Evolutionary conservation across 2,329 filamentous ascomycete genomes (phyloP).

Genomic region (Alternaria sp.): DNA sequence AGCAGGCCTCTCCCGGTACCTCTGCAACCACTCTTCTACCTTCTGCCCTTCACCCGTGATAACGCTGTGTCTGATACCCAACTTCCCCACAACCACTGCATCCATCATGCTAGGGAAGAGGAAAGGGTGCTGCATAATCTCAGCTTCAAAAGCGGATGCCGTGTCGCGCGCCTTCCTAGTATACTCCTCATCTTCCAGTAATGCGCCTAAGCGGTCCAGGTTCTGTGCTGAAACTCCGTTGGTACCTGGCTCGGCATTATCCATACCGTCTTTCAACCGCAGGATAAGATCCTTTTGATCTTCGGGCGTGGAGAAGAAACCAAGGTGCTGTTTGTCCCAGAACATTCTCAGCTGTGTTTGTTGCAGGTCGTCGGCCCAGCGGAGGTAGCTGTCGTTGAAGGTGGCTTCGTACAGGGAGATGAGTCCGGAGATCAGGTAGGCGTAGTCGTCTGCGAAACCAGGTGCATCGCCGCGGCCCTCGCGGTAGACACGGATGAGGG

Average conservation of each 20-base stretch:
- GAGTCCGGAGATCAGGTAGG: constrained; percentile 83
- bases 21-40: constrained; percentile 53
- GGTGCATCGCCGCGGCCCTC: constrained; percentile 70
- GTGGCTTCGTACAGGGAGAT: constrained; percentile 87
- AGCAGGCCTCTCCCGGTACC: constrained; percentile 53
- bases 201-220: constrained; percentile 77
- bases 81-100: constrained; percentile 75
- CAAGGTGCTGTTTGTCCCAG: constrained; percentile 70
- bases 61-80: constrained; percentile 72
- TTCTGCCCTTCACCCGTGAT: constrained; percentile 60
- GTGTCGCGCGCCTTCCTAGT: constrained; percentile 74
- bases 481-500: constrained; percentile 78
- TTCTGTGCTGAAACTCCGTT: constrained; percentile 90
- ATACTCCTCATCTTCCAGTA: constrained; percentile 74
- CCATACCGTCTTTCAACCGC: constrained; percentile 93
- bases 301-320: constrained; percentile 76
- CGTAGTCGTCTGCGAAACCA: constrained; percentile 94
- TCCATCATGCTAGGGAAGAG: constrained; percentile 84
- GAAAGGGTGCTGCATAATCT: constrained; percentile 92
- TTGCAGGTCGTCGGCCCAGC: constrained; percentile 85
- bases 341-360: constrained; percentile 79
- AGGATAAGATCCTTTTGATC: constrained; percentile 76
- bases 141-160: constrained; percentile 85
- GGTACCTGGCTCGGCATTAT: constrained; percentile 87
- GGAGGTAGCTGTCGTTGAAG: constrained; percentile 75